These are phyloP conservation scores for Hsuehochloa calcarea DNA, from an alignment of 176 grass and related monocot genomes.

Conservation along the genomic window DNA sequence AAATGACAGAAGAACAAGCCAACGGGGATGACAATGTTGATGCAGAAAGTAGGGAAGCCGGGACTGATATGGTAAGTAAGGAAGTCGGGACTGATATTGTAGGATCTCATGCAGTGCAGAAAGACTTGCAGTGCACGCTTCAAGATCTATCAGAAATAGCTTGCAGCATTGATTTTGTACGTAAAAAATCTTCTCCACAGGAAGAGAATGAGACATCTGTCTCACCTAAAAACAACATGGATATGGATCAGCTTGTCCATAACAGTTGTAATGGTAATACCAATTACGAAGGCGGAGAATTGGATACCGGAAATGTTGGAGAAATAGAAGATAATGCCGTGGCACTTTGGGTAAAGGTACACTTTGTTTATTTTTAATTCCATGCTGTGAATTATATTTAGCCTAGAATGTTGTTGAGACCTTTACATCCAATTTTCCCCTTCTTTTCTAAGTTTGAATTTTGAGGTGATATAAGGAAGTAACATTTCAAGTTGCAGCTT, in stretches of 20 bases:
- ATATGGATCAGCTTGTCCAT: constrained; percentile 22
- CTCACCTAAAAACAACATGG: constrained; percentile 33
- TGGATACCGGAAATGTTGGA: constrained; percentile 23
- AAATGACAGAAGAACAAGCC: constrained; percentile 23
- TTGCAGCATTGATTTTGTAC: constrained; percentile 47
- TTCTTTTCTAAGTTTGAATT: background rate
- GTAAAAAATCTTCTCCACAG: constrained; percentile 31
- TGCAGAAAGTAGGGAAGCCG: constrained; percentile 24
- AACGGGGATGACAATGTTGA: constrained; percentile 32
- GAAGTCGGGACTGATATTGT: background rate
- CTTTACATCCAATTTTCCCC: background rate
- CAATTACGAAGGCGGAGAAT: constrained; percentile 33
- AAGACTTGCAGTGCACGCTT: constrained; percentile 44
- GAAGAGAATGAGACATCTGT: constrained; percentile 39
- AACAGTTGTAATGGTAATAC: constrained; percentile 46
- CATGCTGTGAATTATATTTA: constrained; percentile 5
- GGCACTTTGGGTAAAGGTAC: constrained; percentile 98
- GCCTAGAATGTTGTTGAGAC: background rate
- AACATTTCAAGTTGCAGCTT: background rate
- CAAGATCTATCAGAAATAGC: constrained; percentile 59
- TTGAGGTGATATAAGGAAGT: constrained; percentile 3
- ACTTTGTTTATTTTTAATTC: constrained; percentile 16
- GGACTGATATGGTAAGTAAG: constrained; percentile 11
- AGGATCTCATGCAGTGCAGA: constrained; percentile 22
- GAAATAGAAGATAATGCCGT: constrained; percentile 58